A percentile compares a stretch with the other conserved stretches of the same genome.
These are phyloP conservation scores for Violaceomyces palustris DNA, from an alignment of 1,284 basidiomycete genomes.

Conservation along the genomic window DNA sequence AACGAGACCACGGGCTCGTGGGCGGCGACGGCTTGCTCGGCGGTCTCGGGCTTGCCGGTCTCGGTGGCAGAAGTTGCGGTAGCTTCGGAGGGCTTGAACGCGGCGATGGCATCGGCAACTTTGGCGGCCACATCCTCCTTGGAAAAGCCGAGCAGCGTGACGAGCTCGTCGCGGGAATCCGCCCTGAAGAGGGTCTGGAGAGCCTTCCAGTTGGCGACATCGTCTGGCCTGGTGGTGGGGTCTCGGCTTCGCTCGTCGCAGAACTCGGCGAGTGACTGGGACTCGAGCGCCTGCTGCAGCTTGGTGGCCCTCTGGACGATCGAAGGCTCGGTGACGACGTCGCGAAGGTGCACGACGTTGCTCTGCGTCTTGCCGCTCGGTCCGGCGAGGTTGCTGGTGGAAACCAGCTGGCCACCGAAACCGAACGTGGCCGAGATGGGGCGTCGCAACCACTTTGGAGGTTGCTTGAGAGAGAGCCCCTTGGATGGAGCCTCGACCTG, in stretches of 20 bases:
- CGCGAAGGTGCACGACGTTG: slow-evolving; percentile 51
- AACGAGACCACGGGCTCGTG: slow-evolving; percentile 56
- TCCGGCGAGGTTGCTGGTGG: slow-evolving; percentile 64
- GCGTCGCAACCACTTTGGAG: slow-evolving; percentile 90
- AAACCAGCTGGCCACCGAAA: slow-evolving; percentile 78
- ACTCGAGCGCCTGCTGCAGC: slow-evolving; percentile 67
- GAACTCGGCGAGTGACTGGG: slow-evolving; percentile 47
- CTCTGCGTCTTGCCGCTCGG: slow-evolving; percentile 41
- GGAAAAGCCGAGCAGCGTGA: slow-evolving; percentile 86
- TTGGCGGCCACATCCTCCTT: slow-evolving; percentile 76
- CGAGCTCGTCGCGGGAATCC: slow-evolving; percentile 81
- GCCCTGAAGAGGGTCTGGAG: slow-evolving; percentile 81
- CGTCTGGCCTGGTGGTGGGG: slow-evolving; percentile 54
- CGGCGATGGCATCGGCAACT: slow-evolving; percentile 75
- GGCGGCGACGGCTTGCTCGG: slow-evolving; percentile 43
- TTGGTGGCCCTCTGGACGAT: slow-evolving; percentile 73
- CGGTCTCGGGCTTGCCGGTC: slow-evolving; percentile 24
- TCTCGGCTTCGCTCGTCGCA: slow-evolving; percentile 45
- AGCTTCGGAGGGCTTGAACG: slow-evolving; percentile 55
- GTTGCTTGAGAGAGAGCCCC: slow-evolving; percentile 58
- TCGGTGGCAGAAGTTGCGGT: slow-evolving; percentile 53
- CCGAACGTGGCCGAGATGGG: slow-evolving; percentile 81
- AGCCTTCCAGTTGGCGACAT: slow-evolving; percentile 68
- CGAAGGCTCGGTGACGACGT: slow-evolving; percentile 65
- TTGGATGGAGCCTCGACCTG: slow-evolving; percentile 54